Base-by-base conservation (phyloP, 2,329 filamentous ascomycete species). In the Xylaria digitata region DNA sequence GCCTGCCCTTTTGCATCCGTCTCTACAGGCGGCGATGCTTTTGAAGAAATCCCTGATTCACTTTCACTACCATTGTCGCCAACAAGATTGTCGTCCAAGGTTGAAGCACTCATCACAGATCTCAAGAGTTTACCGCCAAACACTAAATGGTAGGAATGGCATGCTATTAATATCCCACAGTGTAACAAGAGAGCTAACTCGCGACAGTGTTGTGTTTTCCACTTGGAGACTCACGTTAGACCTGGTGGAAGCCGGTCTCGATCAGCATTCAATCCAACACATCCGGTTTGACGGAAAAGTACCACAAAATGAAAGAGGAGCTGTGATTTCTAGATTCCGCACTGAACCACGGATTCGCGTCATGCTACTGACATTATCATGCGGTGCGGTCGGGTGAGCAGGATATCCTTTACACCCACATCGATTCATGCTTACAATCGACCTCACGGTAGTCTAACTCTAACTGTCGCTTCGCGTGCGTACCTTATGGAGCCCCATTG, bases 401-500 rank as follows among this genome's bases (percentile, higher is more conserved):
- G 37, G 4, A 6, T 23, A 17, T 15, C 26, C 6, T 17, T 6
- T 43, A 11, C 9, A 15, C 3, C 37, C 8, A 26, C 1, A 11
- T 21, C 32, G n/a, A 6, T 15, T 23, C n/a, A 0, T 9, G 23
- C 11, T 30, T 83, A 82, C 37, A 40, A 13, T 5, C 37, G 13
- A 0, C 74, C 85, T 7, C 83, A 82, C 0, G 8, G 48, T 8
- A 58, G 55, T 3, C 43, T 58, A 4, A 60, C 56, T 50, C 73
- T 86, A 0, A 85, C 83, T 0, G 81, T 75, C 0, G 84, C 84
- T 0, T 82, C 83, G 0, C 77, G 81, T 0, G 82, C 80, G 0
- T 84, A 84, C 54, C 76, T 86, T 0, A 80, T 86, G 76, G 84
- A 87, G 58, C 84, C 84, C 0, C 83, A 85, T 19, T 82, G 79